Conservation (phyloP, 2,329 filamentous ascomycete species). For the Penicillium sp. region DNA sequence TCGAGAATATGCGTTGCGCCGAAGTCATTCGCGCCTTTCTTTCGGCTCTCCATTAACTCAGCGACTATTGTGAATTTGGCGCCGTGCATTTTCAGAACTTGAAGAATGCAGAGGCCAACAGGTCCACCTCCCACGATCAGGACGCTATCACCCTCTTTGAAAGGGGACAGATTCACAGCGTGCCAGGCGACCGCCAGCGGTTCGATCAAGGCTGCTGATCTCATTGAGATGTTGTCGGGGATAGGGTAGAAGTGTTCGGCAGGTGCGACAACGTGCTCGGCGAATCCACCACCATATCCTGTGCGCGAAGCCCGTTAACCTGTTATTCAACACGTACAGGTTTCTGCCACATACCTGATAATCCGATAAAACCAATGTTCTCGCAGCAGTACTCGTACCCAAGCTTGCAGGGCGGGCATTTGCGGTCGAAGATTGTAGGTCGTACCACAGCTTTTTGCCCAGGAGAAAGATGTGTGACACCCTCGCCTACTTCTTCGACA, state of each 20-base stretch:
- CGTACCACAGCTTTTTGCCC: constrained; percentile 59
- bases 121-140: constrained; percentile 67
- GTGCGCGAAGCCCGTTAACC: background rate
- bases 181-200: constrained; percentile 70
- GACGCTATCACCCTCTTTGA: constrained; percentile 53
- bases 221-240: constrained; percentile 42
- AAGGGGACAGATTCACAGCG: constrained; percentile 57
- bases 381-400: constrained; percentile 66
- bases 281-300: constrained; percentile 37
- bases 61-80: constrained; percentile 62
- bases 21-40: constrained; percentile 58
- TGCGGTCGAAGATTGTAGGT: constrained; percentile 48
- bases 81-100: constrained; percentile 60
- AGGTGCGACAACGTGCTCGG: constrained; percentile 33
- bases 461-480: constrained; percentile 52
- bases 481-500: constrained; percentile 62
- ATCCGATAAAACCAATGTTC: constrained; percentile 59
- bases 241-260: constrained; percentile 33
- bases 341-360: constrained; percentile 41
- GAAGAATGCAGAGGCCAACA: constrained; percentile 65
- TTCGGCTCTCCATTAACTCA: constrained; percentile 58
- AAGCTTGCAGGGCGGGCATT: constrained; percentile 55
- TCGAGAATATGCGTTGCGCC: constrained; percentile 62
- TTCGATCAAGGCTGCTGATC: constrained; percentile 62
- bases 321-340: background rate